These are phyloP conservation scores for Hemileia vastatrix DNA, from an alignment of 1,284 basidiomycete species.

Conservation along the genomic window DNA sequence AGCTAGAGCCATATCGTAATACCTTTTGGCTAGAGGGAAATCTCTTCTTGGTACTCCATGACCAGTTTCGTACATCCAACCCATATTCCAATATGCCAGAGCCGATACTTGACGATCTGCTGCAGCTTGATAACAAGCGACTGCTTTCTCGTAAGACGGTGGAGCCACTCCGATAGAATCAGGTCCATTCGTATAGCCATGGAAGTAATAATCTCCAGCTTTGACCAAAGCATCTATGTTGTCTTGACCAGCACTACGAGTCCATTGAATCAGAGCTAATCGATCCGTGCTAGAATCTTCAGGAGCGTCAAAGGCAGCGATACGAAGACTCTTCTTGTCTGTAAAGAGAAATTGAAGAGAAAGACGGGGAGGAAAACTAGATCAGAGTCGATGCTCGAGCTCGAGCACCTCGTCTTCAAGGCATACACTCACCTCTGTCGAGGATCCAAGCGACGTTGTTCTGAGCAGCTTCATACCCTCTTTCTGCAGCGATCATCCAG, in stretches of 20 bases:
- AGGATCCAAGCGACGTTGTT: slow-evolving; percentile 89
- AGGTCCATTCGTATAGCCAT: slow-evolving; percentile 70
- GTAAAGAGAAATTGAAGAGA: too few relatives aligned
- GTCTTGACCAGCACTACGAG: slow-evolving; percentile 78
- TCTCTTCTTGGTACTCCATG: slow-evolving; percentile 85
- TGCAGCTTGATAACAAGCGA: slow-evolving; percentile 78
- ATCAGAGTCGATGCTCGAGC: not conserved
- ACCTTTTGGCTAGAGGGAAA: slow-evolving; percentile 89
- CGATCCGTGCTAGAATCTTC: slow-evolving; percentile 59
- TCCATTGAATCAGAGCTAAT: slow-evolving; percentile 82
- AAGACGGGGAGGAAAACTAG: too few relatives aligned
- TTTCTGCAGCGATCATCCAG: slow-evolving; percentile 88
- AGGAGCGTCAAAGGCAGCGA: slow-evolving; percentile 24
- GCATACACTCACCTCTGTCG: slow-evolving; percentile 56
- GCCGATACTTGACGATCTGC: slow-evolving; percentile 82
- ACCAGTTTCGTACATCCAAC: slow-evolving; percentile 98
- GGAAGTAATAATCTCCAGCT: slow-evolving; percentile 90
- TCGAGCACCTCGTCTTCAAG: not conserved
- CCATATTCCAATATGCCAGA: slow-evolving; percentile 94
- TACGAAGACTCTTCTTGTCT: slow-evolving; percentile 62
- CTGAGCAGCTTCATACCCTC: slow-evolving; percentile 82
- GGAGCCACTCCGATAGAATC: slow-evolving; percentile 54
- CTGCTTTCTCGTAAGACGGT: slow-evolving; percentile 70
- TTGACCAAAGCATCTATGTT: slow-evolving; percentile 93
- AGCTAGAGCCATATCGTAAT: slow-evolving; percentile 80